A percentile compares a stretch with the other conserved stretches of the same genome.
Conservation (phyloP, 2,329 filamentous ascomycete species). For the Domatiomyces globalis region DNA sequence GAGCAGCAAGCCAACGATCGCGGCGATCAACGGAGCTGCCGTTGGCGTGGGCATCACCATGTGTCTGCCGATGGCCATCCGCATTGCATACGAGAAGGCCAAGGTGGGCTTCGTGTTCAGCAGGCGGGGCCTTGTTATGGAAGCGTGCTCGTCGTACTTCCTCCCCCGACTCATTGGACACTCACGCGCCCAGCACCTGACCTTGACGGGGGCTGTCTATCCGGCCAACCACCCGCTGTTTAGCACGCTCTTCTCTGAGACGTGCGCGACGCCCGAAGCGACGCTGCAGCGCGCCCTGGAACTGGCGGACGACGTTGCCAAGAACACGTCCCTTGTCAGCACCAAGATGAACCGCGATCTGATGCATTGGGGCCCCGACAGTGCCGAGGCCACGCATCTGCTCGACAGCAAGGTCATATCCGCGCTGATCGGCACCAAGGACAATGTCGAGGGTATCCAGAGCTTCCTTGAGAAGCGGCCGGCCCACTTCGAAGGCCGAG, state of each 20-base stretch:
- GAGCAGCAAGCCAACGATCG: conserved; percentile 46
- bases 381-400: conserved; percentile 55
- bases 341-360: conserved; percentile 56
- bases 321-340: conserved; percentile 51
- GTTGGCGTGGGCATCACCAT: conserved; percentile 50
- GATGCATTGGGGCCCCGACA: conserved; percentile 43
- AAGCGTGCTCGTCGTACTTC: conserved; percentile 56
- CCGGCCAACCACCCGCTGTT: conserved; percentile 37
- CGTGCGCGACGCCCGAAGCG: conserved; percentile 41
- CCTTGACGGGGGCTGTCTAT: conserved; percentile 52
- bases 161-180: conserved; percentile 53
- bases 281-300: conserved; percentile 52
- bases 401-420: conserved; percentile 41
- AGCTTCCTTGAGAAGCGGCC: conserved; percentile 58
- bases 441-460: conserved; percentile 52
- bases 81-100: conserved; percentile 39
- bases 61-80: conserved; percentile 42
- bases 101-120: conserved; percentile 60
- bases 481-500: conserved; percentile 46
- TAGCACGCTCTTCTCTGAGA: conserved; percentile 51
- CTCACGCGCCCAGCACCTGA: conserved; percentile 48
- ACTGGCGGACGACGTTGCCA: conserved; percentile 51
- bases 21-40: conserved; percentile 45
- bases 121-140: conserved; percentile 53
- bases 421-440: conserved; percentile 33